Base-by-base conservation (phyloP, 176 grass and related monocot species). In the Triticum monococcum region DNA sequence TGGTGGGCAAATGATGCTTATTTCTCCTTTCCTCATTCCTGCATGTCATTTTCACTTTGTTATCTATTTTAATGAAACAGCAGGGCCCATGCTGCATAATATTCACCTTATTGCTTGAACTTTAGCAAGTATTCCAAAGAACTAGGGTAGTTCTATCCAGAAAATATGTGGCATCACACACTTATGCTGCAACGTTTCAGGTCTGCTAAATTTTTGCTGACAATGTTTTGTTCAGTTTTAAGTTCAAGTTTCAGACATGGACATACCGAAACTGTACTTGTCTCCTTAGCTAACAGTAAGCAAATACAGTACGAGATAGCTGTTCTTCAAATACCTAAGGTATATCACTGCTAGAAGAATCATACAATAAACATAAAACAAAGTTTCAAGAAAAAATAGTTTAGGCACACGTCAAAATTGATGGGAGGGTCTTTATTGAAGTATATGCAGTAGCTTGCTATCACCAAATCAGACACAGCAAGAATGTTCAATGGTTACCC, bases 381-480 rank as follows among this genome's bases (percentile, higher is more conserved):
- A 78, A 22, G 31, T 2, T 40, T 72, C 22, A 41, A 17, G 33
- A 35, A 38, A 12, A 78, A 23, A 37, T 26, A 22, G 62, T 67
- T 23, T 22, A 81, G 8, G 2, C 16, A 62, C 5, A 17, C 50
- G 6, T 22, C n/a, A 22, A 11, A 20, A 7, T 52, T 52, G 22
- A 30, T 11, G 0, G 23, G 23, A 85, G 20, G 23, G 18, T 85
- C 59, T 83, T 78, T 62, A 68, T 80, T 91, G 13, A 65, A 87
- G 23, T 12, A 70, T 59, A 70, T 59, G 18, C 28, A 68, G 13
- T 40, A 79, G 12, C 56, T 56, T 66, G 12, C 38, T 54, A n/a
- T n/a, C 56, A 68, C 66, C 83, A 24, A 38, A 77, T 74, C 68
- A 24, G 14, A 80, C 68, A 77, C 76, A 66, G 23, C 73, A 80